A percentile compares a stretch with the other conserved stretches of the same genome.
Conservation (phyloP, 1,284 basidiomycete genomes). For the Naganishia cerealis region DNA sequence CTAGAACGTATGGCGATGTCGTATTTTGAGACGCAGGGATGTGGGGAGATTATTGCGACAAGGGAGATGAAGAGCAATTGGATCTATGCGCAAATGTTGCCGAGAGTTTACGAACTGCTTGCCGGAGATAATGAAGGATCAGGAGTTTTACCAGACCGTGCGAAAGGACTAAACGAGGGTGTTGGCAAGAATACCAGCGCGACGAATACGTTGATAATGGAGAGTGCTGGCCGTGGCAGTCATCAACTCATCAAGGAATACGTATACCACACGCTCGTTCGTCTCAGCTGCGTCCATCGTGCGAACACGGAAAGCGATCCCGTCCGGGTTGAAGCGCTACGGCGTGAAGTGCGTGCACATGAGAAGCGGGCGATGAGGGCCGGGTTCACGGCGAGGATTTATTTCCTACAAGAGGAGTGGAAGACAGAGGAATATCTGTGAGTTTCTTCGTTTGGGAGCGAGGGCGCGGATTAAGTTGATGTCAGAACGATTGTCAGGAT, state of each 20-base stretch:
- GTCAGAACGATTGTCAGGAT: conserved; percentile 8
- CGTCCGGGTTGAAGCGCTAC: conserved; percentile 20
- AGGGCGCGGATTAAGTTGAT: neutral
- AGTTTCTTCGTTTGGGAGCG: neutral
- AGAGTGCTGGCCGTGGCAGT: neutral
- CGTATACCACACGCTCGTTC: conserved; percentile 34
- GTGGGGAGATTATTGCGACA: conserved; percentile 36
- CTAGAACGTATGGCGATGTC: conserved; percentile 33
- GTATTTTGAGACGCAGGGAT: conserved; percentile 37
- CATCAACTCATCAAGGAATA: conserved; percentile 29
- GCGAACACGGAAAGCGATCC: conserved; percentile 36
- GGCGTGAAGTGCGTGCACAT: conserved; percentile 25
- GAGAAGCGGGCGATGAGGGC: conserved; percentile 34
- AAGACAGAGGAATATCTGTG: conserved; percentile 37
- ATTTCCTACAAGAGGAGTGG: conserved; percentile 33
- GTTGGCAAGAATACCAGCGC: neutral
- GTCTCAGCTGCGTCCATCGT: conserved; percentile 36
- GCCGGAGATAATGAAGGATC: neutral
- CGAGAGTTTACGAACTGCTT: conserved; percentile 32
- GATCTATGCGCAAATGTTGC: conserved; percentile 37
- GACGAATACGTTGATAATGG: neutral
- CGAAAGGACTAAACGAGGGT: neutral
- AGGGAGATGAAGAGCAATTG: conserved; percentile 36
- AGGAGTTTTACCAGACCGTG: neutral
- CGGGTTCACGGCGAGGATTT: conserved; percentile 34